Base-by-base conservation (phyloP, 352 stramenopile genomes). In the Peronosclerospora sorghi region DNA sequence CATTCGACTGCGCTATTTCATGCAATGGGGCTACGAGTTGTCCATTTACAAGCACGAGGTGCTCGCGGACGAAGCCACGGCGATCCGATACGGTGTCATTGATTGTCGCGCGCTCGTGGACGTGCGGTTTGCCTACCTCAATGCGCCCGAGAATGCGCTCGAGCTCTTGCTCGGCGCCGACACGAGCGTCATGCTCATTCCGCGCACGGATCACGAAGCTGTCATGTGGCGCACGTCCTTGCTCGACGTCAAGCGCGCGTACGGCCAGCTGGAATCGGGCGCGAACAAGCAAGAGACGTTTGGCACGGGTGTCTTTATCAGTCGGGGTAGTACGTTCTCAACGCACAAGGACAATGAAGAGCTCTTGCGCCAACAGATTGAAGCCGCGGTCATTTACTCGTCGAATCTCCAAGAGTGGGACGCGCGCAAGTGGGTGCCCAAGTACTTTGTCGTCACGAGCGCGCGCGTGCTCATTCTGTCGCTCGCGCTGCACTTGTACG, bases 21-120 rank as follows among this genome's bases (percentile, higher is more conserved):
- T 94, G 26, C 78, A 88, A 40, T 89, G 75, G 74, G 81, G 81
- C 7, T 87, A 84, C 47, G 81, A 94, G 37, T 56, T 94, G 8
- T 89, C 81, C 5, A 94, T 94, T 50, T 94, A 89, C 61, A 94
- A 94, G 61, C 81, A 94, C 56, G 78, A 91, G 43, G 59, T 94
- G 4, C 48, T 86, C 8, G 63, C 73, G 17, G 76, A 94, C 30
- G 81, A 94, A 45, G 62, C 67, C 4, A 72, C 56, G 13, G 69
- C 80, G 2, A 93, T 93, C 54, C 80, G 80, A 0, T 90, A 93
- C 44, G 80, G 80, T 41, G 80, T 93, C 3, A 86, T 93, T 18
- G 80, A 93, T 51, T 89, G 78, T 14, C 77, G 80, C 5, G 77
- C 77, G 19, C 56, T 93, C 4, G 62, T 86, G 6, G 80, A 93